Evolutionary conservation across 2,329 filamentous ascomycete genomes (phyloP), one percentile per base, ranked within the genome.

Genomic region (Pseudocercospora fuligena): DNA sequence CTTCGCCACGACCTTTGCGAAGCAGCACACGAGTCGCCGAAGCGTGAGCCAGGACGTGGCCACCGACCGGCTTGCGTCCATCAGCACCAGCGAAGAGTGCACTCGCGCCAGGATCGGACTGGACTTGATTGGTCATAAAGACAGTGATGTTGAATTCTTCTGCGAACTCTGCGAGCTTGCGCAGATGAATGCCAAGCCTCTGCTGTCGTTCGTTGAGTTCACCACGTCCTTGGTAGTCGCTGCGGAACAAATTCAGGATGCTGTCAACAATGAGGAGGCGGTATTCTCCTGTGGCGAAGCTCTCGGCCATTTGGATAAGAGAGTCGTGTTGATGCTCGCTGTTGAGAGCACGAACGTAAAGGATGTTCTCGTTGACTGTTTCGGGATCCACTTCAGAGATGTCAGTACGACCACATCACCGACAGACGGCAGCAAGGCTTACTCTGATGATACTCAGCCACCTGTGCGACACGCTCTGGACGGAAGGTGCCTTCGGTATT

Each of bases 61-160:
- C 89, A 67, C 88, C 87, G 58, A 88, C 85, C 58, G 88, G 88
- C 76, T 90, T 90, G 56, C 88, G 84, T 54, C 89, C 89, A 79
- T 91, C 89, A 64, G 87, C 88, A 69, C 88, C 85, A 60, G 88
- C 87, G 74, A 91, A 91, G 11, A 91, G 81, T 54, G 89, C 87
- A 76, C 84, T 90, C 11, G 89, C 89, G 67, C 89, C 89, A 14
- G 89, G 89, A 71, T 91, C 89, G 65, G 87, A 89, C 79, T 90
- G 89, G 40, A 91, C 89, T 79, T 91, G 89, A 70, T 91, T 91
- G 61, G 89, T 91, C 85, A 89, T 87, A 66, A 89, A 79, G 59
- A 89, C 86, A 58, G 85, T 67, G 66, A 91, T 81, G 73, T 91
- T 91, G 80, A 90, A 91, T 73, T 90, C 89, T 84, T 90, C 88